Base-by-base conservation (phyloP, 164 flowering plant species). In the grape (Vitis vinifera) region DNA sequence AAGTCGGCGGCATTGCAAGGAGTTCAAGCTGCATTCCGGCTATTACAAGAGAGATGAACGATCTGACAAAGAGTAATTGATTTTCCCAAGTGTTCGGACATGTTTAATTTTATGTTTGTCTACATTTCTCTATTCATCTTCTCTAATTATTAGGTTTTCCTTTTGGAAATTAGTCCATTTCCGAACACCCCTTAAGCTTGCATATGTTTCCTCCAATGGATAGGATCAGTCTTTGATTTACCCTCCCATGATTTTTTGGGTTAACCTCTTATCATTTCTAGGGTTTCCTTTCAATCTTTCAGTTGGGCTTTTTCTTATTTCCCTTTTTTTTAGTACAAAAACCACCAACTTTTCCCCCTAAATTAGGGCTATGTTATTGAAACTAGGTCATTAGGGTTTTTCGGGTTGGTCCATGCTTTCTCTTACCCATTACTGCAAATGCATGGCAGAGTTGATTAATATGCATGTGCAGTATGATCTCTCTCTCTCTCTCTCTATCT, bases 21-120 rank as follows among this genome's bases (percentile, higher is more conserved):
- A 91, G 91, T 65, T 82, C 97, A 0, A 93, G 97, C 67, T 93
- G 98, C 71, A 90, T 93, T 77, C 87, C 98, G 0, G 91, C 89
- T 9, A 85, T 91, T 47, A 82, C 92, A 1, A 80, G 78, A 77
- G 94, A 87, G 31, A 80, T 86, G 68, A 80, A 58, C 14, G 76
- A 80, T 62, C 73, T 67, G 14, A 66, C 52, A 4, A 8, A 65
- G 8, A 8, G 50, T 23, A 70, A 71, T 2, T 67, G 62, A 70
- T 23, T 31, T 37, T 9, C 50, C 49, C 3, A 55, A 13, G 48
- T 8, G 1, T 10, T 4, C 10, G 55, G 56, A 53, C 56, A 13
- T 53, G 56, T 11, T 11, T 14, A 23, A 13, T 10, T 53, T 10
- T 13, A 53, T 53, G n/a, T 53, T 53, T 10, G 10, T 53, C 58